phyloP scores from a whole-genome alignment of 345 rosid species.

The Carallia brachiata region DNA sequence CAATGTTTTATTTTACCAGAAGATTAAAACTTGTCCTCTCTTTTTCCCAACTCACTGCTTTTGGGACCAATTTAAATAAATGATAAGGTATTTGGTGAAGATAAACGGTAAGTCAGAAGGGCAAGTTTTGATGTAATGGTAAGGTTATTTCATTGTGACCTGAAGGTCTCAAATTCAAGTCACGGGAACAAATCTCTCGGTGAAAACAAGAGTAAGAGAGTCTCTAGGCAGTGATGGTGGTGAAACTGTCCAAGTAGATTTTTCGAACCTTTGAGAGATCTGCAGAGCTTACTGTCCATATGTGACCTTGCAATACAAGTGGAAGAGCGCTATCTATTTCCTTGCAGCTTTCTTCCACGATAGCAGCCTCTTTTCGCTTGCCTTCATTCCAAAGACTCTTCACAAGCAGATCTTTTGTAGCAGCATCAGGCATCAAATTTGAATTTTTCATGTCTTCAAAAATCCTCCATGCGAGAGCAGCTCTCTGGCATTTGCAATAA shows the following conservation, averaged over 20 bases:
- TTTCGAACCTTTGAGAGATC: constrained; percentile 52
- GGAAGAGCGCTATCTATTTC: constrained; percentile 30
- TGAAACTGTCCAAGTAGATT: constrained; percentile 53
- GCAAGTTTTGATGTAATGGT: too few relatives aligned
- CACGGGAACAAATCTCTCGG: not conserved
- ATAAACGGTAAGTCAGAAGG: too few relatives aligned
- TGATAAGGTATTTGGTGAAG: too few relatives aligned
- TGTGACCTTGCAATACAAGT: constrained; percentile 55
- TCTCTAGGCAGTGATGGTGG: constrained; percentile 13
- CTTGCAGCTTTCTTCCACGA: constrained; percentile 53
- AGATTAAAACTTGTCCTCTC: too few relatives aligned
- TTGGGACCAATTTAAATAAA: too few relatives aligned
- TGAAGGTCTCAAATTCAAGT: not conserved
- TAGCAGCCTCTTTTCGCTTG: constrained; percentile 79
- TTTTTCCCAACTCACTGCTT: too few relatives aligned
- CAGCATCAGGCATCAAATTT: constrained; percentile 57
- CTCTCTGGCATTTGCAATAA: constrained; percentile 73
- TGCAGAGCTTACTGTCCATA: constrained; percentile 72
- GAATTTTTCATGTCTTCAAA: constrained; percentile 70
- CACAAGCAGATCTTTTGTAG: constrained; percentile 72
- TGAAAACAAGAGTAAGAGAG: not conserved
- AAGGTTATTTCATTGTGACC: too few relatives aligned
- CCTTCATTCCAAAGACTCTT: constrained; percentile 94
- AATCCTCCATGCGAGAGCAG: constrained; percentile 74
- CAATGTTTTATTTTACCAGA: too few relatives aligned